Conservation (phyloP, 176 grass and related monocot species). For the Oryza glumipatula region DNA sequence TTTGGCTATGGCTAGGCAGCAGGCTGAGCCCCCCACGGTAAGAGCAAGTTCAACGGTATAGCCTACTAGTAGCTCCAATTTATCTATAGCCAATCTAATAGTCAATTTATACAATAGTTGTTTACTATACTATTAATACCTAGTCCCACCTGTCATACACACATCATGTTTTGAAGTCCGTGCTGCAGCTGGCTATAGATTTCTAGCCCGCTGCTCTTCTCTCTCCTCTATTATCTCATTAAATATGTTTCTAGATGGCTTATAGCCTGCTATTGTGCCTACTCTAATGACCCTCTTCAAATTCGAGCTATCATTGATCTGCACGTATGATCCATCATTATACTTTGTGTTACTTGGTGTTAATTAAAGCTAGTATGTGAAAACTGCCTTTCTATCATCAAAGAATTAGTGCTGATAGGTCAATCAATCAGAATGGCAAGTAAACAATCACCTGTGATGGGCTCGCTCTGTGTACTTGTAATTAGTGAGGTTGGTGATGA, state of each 20-base stretch:
- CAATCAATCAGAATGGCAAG: neutral
- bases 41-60: too few relatives aligned
- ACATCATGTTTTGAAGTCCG: too few relatives aligned
- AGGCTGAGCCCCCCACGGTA: slow-evolving; percentile 44
- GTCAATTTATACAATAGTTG: too few relatives aligned
- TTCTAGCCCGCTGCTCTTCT: too few relatives aligned
- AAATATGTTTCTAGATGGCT: too few relatives aligned
- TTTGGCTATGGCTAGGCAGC: slow-evolving; percentile 41
- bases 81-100: too few relatives aligned
- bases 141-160: too few relatives aligned
- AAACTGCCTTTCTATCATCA: neutral
- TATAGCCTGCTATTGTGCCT: too few relatives aligned
- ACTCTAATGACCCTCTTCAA: neutral
- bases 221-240: too few relatives aligned
- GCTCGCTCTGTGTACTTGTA: neutral
- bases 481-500: neutral
- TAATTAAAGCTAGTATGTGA: neutral
- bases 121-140: too few relatives aligned
- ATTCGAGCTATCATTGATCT: neutral
- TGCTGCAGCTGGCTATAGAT: too few relatives aligned
- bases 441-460: neutral
- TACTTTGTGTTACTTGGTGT: neutral
- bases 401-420: neutral
- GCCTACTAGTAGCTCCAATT: too few relatives aligned
- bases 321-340: neutral